Base-by-base conservation (phyloP, 805 yeast species). In the Candida parachauliodes region DNA sequence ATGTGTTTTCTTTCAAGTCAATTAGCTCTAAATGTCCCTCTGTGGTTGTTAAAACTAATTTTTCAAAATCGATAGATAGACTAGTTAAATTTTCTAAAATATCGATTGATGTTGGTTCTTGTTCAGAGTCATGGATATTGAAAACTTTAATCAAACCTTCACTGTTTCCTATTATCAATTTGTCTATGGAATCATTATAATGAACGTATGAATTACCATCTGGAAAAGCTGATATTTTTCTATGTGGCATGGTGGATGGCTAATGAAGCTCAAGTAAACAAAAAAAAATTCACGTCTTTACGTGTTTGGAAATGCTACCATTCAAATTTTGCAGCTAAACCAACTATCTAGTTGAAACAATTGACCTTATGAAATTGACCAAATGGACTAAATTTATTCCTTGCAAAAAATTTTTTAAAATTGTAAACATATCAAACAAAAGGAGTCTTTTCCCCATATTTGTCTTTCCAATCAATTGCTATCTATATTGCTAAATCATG, bases 91-190 rank as follows among this genome's bases (percentile, higher is more conserved):
- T 65, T 16, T 70, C 74, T 8, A 65, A 46, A 4, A 72, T 68
- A 46, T 81, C 84, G 7, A 79, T 46, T 5, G 81, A 70, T 19
- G 66, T 74, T 2, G 88, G 87, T 52, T 81, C 87, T 36, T 73
- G 66, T 32, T 77, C 77, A 1, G 76, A 71, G 18, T 68, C 66
- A 17, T 37, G 21, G 10, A 68, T 45, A 38, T 70, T 62, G 45
- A 79, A 69, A 12, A 77, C 62, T 52, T 79, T 81, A 25, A 73
- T 55, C 17, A 79, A 52, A 1, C 83, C 81, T 21, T 62, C 67
- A 44, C 75, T 68, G 42, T 76, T 78, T n/a, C 76, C 78, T 2
- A 72, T 77, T 23, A 70, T 60, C 3, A 79, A 51, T n/a, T 47
- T 62, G 37, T 51, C 54, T 20, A 53, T 36, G 24, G 18, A 28